Base-by-base conservation (phyloP, 2,329 filamentous ascomycete species). In the Pseudogymnoascus sp. region DNA sequence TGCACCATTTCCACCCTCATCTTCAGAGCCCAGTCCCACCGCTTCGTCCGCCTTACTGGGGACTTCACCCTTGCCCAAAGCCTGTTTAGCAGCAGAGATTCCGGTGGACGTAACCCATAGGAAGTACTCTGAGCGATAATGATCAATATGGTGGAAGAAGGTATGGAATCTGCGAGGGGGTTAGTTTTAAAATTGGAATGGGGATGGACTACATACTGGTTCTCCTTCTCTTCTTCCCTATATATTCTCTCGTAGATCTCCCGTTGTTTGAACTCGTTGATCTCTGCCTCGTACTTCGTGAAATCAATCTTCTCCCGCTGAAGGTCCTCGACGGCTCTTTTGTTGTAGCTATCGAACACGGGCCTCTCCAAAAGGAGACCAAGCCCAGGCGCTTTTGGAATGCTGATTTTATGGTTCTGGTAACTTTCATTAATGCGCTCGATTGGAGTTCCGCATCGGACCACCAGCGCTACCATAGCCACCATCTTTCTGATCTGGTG, bases 401-500 rank as follows among this genome's bases (percentile, higher is more conserved):
- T 96, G 59, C 89, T 89, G 71, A 96, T 89, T 64, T 88, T 86
- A 18, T 85, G 82, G 5, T 81, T 74, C 1, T 83, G 84, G 74
- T 96, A 96, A 65, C 86, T 90, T 66, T 96, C 83, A 0, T 78
- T 74, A 69, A 99, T 90, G 29, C 89, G 84, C 10, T 83, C 78
- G 3, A 86, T 80, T 3, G 89, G 81, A n/a, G 87, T 87, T 61
- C 91, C 95, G 74, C 90, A 96, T 39, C 95, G 87, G 5, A 96
- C 88, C 5, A 93, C 80, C 65, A 99, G 81, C 36, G 91, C 86
- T 7, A 86, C 91, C 88, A 99, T 92, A 64, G 90, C 91, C 14
- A 99, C 91, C 95, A 99, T 97, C 78, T 97, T 99, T 72, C 95
- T 88, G 76, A 99, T 99, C 78, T 99, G 95, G 76, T 99, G 95